Base-by-base conservation (phyloP, 2,329 filamentous ascomycete genomes). In the Zymoseptoria ardabiliae region DNA sequence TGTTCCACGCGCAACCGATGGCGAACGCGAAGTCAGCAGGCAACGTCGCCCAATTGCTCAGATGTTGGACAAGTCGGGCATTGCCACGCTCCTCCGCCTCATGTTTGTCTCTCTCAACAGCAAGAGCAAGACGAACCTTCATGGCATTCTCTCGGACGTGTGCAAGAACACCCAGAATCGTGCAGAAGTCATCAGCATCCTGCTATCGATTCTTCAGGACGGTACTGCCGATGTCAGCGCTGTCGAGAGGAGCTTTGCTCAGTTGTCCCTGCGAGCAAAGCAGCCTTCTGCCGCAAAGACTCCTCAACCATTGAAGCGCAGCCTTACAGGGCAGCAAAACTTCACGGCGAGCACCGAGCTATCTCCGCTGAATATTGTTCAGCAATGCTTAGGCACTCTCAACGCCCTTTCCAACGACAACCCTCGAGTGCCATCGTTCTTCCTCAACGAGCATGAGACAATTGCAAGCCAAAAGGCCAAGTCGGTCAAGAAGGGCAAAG, bases 101-200 rank as follows among this genome's bases (percentile, higher is more conserved):
- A 97, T 99, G 93, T 99, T 99, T 73, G 91, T 97, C 68, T 89
- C 90, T 53, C 90, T 97, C 65, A 90, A 93, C 64, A 90, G 90
- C 21, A 94, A 90, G 62, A 88, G 94, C 54, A 90, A 91, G 65
- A 85, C 82, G 62, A 89, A 91, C 61, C 81, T 99, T 56, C 93
- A 94, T 71, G 87, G 88, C 58, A 90, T 99, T 56, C 86, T 99
- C 55, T 85, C 90, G 63, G 91, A 96, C 66, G 87, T 97, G 23
- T 97, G 91, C 71, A 89, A 96, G 75, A 99, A 99, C 72, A 87
- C 91, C n/a, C 91, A 97, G 71, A 99, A 94, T 70, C 86, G 94
- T 41, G 86, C 92, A 2, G 94, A 99, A 73, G 91, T 99, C 35
- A 87, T 99, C 69, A 96, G 90, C 74, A 90, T 94, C 22, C 79